phyloP scores from a whole-genome alignment of 2,329 filamentous ascomycete genomes.

The Alternaria ethzedia region DNA sequence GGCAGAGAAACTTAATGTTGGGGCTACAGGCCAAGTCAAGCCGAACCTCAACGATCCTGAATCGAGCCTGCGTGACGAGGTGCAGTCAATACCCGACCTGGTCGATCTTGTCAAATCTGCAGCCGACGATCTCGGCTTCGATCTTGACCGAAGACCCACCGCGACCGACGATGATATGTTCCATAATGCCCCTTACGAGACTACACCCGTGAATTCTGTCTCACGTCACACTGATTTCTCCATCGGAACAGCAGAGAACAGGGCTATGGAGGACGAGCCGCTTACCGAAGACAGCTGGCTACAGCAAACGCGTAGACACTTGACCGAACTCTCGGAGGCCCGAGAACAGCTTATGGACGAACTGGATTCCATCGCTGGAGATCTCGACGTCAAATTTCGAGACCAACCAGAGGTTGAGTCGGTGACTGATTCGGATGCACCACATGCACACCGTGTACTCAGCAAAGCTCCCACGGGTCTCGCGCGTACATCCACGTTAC shows the following conservation, averaged over 20 bases:
- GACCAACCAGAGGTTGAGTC: slow-evolving; percentile 1
- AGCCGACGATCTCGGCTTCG: slow-evolving; percentile 45
- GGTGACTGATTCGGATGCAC: background rate
- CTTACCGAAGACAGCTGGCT: slow-evolving; percentile 26
- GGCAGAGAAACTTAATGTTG: slow-evolving; percentile 36
- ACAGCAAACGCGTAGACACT: slow-evolving; percentile 24
- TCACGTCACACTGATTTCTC: background rate
- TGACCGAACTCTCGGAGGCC: slow-evolving; percentile 29
- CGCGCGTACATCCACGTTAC: background rate
- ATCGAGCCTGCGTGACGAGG: slow-evolving; percentile 22
- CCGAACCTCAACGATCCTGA: slow-evolving; percentile 43
- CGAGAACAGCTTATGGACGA: slow-evolving; percentile 31
- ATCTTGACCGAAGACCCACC: slow-evolving; percentile 33
- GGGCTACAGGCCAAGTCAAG: slow-evolving; percentile 27
- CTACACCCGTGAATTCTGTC: slow-evolving; percentile 6
- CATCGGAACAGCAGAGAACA: slow-evolving; percentile 4
- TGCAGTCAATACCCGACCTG: slow-evolving; percentile 44
- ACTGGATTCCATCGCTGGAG: slow-evolving; percentile 39
- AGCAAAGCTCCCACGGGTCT: background rate
- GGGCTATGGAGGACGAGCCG: slow-evolving; percentile 7
- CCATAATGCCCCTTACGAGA: slow-evolving; percentile 28
- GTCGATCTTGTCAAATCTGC: slow-evolving; percentile 46
- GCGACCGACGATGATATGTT: slow-evolving; percentile 35
- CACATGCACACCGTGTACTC: background rate
- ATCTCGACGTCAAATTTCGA: slow-evolving; percentile 32